Evolutionary conservation across 2,329 filamentous ascomycete species (phyloP).

Genomic region (Aspergillus quadrilineatus): DNA sequence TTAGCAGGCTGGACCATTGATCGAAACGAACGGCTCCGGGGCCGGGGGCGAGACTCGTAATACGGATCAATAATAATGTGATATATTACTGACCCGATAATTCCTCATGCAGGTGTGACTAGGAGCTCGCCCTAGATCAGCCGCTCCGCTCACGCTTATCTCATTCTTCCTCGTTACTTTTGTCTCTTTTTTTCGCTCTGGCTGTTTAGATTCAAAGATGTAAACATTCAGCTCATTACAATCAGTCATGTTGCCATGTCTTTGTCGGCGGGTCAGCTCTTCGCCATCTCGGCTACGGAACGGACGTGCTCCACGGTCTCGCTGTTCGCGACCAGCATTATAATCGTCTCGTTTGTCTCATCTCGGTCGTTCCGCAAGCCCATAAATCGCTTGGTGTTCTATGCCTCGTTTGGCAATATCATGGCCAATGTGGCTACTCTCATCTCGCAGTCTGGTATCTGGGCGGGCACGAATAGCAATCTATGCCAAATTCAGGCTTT

Average conservation of each 20-base stretch:
- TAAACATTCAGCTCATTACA: background rate
- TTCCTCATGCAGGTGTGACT: constrained; percentile 3
- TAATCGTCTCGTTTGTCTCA: constrained; percentile 68
- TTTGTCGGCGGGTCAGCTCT: constrained; percentile 41
- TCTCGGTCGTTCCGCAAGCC: constrained; percentile 74
- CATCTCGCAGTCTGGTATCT: constrained; percentile 64
- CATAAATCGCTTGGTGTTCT: constrained; percentile 84
- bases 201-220: background rate
- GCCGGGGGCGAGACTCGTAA: constrained; percentile 1
- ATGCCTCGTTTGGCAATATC: constrained; percentile 78
- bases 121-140: constrained; percentile 10
- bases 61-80: constrained; percentile 2
- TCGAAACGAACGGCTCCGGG: background rate
- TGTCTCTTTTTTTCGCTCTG: background rate
- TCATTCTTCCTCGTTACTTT: background rate
- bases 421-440: constrained; percentile 74
- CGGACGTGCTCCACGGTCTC: constrained; percentile 70
- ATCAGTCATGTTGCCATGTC: constrained; percentile 27
- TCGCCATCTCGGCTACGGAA: constrained; percentile 62
- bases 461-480: constrained; percentile 48
- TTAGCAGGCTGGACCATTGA: background rate
- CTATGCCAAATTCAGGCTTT: constrained; percentile 76
- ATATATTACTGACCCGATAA: constrained; percentile 8
- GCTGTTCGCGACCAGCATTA: constrained; percentile 67
- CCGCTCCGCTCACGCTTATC: background rate